These are phyloP conservation scores for Trichoderma virens DNA, from an alignment of 495 filamentous ascomycete genomes.

Conservation along the genomic window DNA sequence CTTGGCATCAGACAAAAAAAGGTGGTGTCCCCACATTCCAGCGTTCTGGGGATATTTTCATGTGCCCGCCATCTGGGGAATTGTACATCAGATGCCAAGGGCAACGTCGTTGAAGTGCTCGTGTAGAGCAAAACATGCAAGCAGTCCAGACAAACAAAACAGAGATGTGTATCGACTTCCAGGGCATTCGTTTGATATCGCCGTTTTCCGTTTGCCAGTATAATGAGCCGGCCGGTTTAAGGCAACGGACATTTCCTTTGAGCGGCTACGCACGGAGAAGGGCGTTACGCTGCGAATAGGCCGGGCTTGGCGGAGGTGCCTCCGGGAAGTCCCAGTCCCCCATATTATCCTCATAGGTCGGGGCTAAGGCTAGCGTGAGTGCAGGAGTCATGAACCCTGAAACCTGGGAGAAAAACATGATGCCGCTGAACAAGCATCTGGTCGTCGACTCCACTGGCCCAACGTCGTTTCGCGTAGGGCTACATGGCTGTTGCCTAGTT, in stretches of 20 bases:
- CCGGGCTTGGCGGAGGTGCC: background rate
- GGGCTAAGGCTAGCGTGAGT: background rate
- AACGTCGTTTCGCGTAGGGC: background rate
- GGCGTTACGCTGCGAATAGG: background rate
- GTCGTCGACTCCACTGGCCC: background rate
- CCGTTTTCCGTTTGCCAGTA: too few relatives aligned
- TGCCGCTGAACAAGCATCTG: background rate
- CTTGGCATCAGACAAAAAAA: background rate
- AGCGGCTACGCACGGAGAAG: background rate
- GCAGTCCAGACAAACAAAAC: background rate
- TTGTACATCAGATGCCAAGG: background rate
- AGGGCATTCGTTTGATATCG: too few relatives aligned
- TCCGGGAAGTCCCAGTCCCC: background rate
- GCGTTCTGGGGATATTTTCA: background rate
- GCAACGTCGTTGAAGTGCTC: background rate
- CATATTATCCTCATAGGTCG: background rate
- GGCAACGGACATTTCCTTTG: background rate
- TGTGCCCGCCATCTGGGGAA: background rate
- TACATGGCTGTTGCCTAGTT: conserved; percentile 6
- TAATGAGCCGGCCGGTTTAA: too few relatives aligned
- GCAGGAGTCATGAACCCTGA: conserved; percentile 5
- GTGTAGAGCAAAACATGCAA: background rate
- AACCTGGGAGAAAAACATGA: background rate
- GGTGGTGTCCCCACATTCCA: background rate
- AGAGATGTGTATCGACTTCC: background rate